Base-by-base conservation (phyloP, 2,329 filamentous ascomycete genomes). In the Lachnum nothofagi region DNA sequence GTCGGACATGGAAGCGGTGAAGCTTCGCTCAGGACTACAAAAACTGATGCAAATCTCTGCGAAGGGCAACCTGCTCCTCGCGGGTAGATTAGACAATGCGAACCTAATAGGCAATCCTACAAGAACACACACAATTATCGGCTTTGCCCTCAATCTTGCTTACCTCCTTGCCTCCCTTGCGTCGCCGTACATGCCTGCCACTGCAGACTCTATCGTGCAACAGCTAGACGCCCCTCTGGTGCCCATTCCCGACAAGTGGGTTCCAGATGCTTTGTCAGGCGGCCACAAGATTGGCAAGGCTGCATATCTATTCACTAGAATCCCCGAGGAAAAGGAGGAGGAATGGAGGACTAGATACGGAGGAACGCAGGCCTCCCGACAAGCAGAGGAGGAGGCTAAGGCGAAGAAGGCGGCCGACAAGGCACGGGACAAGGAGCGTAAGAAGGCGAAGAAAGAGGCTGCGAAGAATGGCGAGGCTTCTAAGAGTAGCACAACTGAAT, bases 131-230 rank as follows among this genome's bases (percentile, higher is more conserved):
- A 65, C 66, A 9, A 67, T 72, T 34, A 78, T 95, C 46, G 86
- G 88, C 47, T 74, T 90, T n/a, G 88, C 85, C 1, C 74, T 95
- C 52, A 94, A 94, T 70, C 80, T 91, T 56, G 82, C 91, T 46
- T 82, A 91, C 63, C 82, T 96, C 25, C 77, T 95, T 41, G 87
- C 90, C 19, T 83, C 81, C 46, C 72, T 95, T 37, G 79, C 91
- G 48, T 80, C 82, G 44, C 91, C 91, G 0, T 96, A 91, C 70
- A 88, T 96, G 76, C 90, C 89, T 34, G 77, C 78, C n/a, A 91
- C 86, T 7, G 76, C 86, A 3, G 77, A 77, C 51, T 80, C 81
- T 25, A 95, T 96, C 59, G 79, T 88, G 56, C 69, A 79, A 54
- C 91, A 96, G 71, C 78, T 97, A 23, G 80, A 85, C 50, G 70